These are phyloP conservation scores for Fusarium sp. DNA, from an alignment of 2,329 filamentous ascomycete species.

Conservation along the genomic window DNA sequence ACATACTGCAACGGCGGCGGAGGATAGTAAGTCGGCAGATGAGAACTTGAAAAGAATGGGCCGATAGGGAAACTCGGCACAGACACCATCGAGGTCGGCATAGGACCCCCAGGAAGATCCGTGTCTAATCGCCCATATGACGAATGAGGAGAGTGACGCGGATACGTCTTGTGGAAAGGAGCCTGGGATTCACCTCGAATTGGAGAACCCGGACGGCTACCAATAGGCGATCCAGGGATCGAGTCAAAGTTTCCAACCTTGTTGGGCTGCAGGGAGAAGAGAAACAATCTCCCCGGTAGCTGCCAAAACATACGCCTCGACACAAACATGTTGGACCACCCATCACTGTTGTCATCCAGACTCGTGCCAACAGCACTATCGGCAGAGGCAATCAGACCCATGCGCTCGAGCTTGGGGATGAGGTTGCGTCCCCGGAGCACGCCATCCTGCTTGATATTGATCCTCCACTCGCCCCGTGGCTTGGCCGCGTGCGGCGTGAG, in stretches of 20 bases:
- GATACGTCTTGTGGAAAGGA: conserved; percentile 37
- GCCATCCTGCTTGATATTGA: conserved; percentile 88
- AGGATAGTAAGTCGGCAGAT: conserved; percentile 92
- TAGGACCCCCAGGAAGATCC: conserved; percentile 56
- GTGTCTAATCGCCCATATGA: conserved; percentile 43
- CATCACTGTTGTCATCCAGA: conserved; percentile 70
- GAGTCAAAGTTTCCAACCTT: conserved; percentile 47
- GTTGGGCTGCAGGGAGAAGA: conserved; percentile 82
- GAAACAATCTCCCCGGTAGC: conserved; percentile 84
- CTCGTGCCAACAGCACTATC: conserved; percentile 80
- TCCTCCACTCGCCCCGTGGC: conserved; percentile 87
- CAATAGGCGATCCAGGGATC: conserved; percentile 63
- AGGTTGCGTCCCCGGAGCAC: conserved; percentile 86
- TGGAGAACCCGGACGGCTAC: conserved; percentile 67
- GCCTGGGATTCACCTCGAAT: conserved; percentile 48
- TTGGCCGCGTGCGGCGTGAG: conserved; percentile 76
- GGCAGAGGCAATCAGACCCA: conserved; percentile 84
- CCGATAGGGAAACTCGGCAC: conserved; percentile 63
- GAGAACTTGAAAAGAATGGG: conserved; percentile 84
- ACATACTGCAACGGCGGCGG: conserved; percentile 85
- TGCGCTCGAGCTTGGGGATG: conserved; percentile 90
- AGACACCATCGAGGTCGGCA: conserved; percentile 50
- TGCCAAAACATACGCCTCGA: conserved; percentile 91
- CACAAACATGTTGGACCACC: conserved; percentile 86
- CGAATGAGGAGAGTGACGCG: conserved; percentile 46